phyloP scores from a whole-genome alignment of 1,139 yeast species.

The Geotrichum siamense region DNA sequence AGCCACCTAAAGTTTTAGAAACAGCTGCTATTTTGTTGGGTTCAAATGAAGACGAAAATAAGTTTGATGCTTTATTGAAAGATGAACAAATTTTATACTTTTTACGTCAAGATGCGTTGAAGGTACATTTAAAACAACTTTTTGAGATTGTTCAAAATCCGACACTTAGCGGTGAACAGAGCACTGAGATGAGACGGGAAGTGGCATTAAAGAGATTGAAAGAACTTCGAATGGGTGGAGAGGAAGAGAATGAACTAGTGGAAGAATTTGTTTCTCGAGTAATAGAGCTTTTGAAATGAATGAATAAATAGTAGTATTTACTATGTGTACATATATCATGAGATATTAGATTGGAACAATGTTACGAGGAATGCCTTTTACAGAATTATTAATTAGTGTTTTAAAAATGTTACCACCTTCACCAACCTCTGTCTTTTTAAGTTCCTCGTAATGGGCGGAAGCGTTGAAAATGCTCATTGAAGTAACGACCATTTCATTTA shows the following conservation, averaged over 20 bases:
- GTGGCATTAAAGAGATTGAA: constrained; percentile 55
- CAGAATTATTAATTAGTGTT: constrained; percentile 29
- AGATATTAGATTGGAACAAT: constrained; percentile 2
- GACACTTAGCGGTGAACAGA: constrained; percentile 39
- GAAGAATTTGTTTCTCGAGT: constrained; percentile 47
- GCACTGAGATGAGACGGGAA: constrained; percentile 46
- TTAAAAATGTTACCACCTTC: constrained; percentile 50
- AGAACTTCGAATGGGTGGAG: constrained; percentile 55
- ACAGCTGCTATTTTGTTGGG: neutral
- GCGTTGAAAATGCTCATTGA: constrained; percentile 51
- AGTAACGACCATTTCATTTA: constrained; percentile 59
- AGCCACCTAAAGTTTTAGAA: neutral
- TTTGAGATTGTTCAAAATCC: constrained; percentile 43
- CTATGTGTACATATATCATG: no score
- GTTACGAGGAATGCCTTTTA: constrained; percentile 14
- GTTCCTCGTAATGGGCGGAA: constrained; percentile 25
- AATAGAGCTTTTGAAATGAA: constrained; percentile 19
- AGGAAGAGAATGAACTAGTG: constrained; percentile 54
- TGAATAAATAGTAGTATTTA: neutral
- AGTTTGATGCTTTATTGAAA: constrained; percentile 26
- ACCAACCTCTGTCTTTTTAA: constrained; percentile 34
- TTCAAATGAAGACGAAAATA: constrained; percentile 11
- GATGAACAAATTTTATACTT: constrained; percentile 41
- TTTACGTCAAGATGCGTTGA: constrained; percentile 45
- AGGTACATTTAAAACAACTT: constrained; percentile 46